Evolutionary conservation across 2,329 filamentous ascomycete genomes (phyloP), one percentile per base, ranked within the genome.

Genomic region (Stachybotrys chartarum): DNA sequence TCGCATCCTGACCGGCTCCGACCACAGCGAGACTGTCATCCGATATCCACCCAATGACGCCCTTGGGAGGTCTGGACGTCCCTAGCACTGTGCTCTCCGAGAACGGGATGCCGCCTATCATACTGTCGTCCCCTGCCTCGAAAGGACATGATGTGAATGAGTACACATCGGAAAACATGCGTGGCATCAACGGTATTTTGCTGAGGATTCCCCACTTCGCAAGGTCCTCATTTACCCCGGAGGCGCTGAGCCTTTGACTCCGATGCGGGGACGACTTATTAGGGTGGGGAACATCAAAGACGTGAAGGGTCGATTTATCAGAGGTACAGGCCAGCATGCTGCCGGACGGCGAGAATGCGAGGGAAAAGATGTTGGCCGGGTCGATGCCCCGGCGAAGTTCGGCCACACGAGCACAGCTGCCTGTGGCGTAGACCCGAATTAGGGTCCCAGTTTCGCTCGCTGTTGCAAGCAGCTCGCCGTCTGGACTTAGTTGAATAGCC

Each of bases 271-370:
- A 62, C 4, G 71, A 68, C 59, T 73, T 75, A 52, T 75, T 76
- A 8, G 77, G 74, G 57, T 82, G 80, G 5, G 87, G 87, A 1
- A 97, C 79, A 66, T 97, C 91, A 67, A 97, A 99, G 44, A 99
- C 82, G 71, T 99, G 94, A 11, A 99, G 78, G 0, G 92, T 99
- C 6, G 90, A 92, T 73, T 97, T 99, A 77, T 99, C 94, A 1
- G 92, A 97, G 1, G 93, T 97, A 58, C 91, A 93, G 30, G 94
- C 94, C 11, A 97, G 80, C 66, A 91, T 81, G 48, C 80, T 83
- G 53, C 88, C 89, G 1, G 86, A 86, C 0, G 92, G 92, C 18
- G 90, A 95, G 69, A 99, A 94, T 11, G 88, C 87, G 11, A 99
- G 78, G 2, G 90, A 93, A 72, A 90, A 96, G 61, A 97, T 88